Evolutionary conservation across 2,329 filamentous ascomycete genomes (phyloP), one percentile per base, ranked within the genome.

Genomic region (Cladosporium velox): DNA sequence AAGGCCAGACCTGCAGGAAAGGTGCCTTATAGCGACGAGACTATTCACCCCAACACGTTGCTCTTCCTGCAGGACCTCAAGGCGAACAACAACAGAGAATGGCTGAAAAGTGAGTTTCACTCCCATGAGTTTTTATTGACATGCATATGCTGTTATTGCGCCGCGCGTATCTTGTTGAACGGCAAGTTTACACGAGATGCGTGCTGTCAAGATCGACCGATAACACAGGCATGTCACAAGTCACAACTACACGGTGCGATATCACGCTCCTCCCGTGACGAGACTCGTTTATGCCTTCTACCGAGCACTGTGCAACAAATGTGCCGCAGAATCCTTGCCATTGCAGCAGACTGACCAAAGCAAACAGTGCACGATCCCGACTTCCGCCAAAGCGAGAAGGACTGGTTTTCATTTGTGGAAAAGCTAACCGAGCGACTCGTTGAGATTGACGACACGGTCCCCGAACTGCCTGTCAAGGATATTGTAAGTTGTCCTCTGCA

Each of bases 381-480:
- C 72, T 96, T 91, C 76, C 86, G 93, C 67, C 84, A 88, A 64
- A 87, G 92, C 0, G 85, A 93, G 66, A 89, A 90, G 67, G 92
- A 97, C 76, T 97, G 91, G 85, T 87, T 91, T 58, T 86, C 87
- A 1, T 97, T 93, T 73, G 86, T 95, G 41, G 89, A 91, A 70
- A 82, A 82, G 11, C 82, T 95, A 47, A 91, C 90, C 0, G 83
- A 89, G 67, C 89, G 87, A 68, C 84, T 97, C 64, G 85, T 86
- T 24, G 87, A 89, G 66, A 83, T 85, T 47, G 93, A 97, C 75
- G 87, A 90, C 65, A 96, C 92, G 0, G 87, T 97, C 51, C 93
- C 93, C 0, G 92, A 97, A 72, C 81, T 97, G 26, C 93, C 93
- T 1, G 82, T 90, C 64, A 95, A 96, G 77, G 93, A 97, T 75